Evolutionary conservation across 257 asterid genomes (phyloP).

Genomic region (Gentiana dahurica): DNA sequence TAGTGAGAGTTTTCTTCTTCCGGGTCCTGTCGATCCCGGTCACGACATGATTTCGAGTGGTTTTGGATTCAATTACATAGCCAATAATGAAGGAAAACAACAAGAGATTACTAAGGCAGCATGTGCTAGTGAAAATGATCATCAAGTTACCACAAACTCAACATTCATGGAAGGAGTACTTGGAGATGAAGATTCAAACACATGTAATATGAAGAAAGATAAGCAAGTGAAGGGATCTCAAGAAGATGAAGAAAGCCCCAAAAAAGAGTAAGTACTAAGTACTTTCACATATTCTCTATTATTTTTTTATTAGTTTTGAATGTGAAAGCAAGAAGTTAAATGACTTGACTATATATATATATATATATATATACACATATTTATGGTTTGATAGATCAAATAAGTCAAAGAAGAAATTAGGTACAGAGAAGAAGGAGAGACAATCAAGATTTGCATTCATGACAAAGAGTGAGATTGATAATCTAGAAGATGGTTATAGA

Average conservation of each 20-base stretch:
- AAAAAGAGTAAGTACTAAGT: constrained; percentile 39
- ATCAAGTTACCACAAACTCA: constrained; percentile 49
- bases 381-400: not conserved
- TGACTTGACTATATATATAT: not conserved
- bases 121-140: constrained; percentile 14
- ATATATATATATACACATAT: not conserved
- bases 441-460: constrained; percentile 70
- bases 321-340: not conserved
- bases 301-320: not conserved
- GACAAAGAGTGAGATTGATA: constrained; percentile 89
- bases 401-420: constrained; percentile 52
- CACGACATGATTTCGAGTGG: constrained; percentile 21
- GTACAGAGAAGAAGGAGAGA: constrained; percentile 62
- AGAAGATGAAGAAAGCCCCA: constrained; percentile 33
- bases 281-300: not conserved
- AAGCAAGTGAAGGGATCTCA: constrained; percentile 17
- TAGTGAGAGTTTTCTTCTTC: constrained; percentile 25
- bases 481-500: constrained; percentile 78
- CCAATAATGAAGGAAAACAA: constrained; percentile 20
- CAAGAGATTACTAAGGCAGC: constrained; percentile 4
- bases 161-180: constrained; percentile 41
- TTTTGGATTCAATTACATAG: constrained; percentile 21
- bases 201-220: constrained; percentile 9
- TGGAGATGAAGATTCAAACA: constrained; percentile 28
- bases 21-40: constrained; percentile 20